A percentile compares a stretch with the other conserved stretches of the same genome.
These are phyloP conservation scores for Acanthamoeba culbertsoni DNA, from an alignment of 208 protist genomes.

Conservation along the genomic window DNA sequence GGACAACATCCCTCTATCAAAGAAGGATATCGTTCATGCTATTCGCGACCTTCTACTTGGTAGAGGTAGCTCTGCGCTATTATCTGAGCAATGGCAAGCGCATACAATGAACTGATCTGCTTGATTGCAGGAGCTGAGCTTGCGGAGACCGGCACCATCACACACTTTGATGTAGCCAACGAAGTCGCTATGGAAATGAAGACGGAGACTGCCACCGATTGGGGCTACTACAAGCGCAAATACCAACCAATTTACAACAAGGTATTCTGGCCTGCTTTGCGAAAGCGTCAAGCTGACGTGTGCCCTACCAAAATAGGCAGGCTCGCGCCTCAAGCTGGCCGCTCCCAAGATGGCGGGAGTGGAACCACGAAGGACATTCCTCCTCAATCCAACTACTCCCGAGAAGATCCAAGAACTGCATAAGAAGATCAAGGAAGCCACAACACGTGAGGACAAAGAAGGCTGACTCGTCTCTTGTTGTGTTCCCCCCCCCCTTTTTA, in stretches of 20 bases:
- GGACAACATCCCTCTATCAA: neutral
- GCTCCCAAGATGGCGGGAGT: neutral
- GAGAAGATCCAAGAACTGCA: neutral
- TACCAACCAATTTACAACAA: neutral
- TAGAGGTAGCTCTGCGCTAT: neutral
- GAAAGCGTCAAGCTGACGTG: too few relatives aligned
- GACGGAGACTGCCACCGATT: neutral
- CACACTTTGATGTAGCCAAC: neutral
- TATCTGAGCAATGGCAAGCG: neutral
- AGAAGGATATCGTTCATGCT: constrained; percentile 24
- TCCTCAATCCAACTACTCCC: neutral
- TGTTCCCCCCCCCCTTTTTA: too few relatives aligned
- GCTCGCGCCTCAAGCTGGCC: neutral
- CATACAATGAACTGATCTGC: neutral
- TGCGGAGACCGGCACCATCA: constrained; percentile 15
- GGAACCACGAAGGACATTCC: neutral
- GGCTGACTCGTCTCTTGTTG: too few relatives aligned
- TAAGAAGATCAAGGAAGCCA: too few relatives aligned
- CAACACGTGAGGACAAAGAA: too few relatives aligned
- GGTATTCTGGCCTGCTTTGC: neutral
- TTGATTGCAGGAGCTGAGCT: neutral
- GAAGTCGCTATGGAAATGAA: neutral
- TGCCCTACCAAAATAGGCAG: neutral
- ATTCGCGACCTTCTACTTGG: neutral
- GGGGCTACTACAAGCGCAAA: neutral